Evolutionary conservation across 441 rosid genomes (phyloP).

Genomic region (Geranium incanum): DNA sequence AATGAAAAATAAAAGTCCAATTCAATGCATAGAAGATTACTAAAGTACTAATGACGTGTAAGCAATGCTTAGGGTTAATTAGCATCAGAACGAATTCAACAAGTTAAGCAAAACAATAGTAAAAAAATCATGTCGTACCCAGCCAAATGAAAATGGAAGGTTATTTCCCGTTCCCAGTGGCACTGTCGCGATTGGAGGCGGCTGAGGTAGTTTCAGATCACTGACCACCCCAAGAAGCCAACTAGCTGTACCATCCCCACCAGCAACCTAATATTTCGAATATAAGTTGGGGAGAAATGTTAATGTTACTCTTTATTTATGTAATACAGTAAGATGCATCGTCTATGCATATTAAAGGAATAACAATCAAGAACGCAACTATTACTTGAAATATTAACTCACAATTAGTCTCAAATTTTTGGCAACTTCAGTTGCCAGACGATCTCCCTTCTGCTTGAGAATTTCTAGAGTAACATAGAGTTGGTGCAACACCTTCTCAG

Average conservation of each 20-base stretch:
- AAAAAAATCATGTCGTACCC: constrained; percentile 28
- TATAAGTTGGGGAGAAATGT: constrained; percentile 2
- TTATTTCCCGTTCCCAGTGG: constrained; percentile 42
- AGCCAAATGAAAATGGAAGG: constrained; percentile 38
- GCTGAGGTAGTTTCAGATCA: constrained; percentile 39
- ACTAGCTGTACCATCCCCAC: constrained; percentile 48
- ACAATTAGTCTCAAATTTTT: constrained; percentile 41
- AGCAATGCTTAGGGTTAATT: not conserved
- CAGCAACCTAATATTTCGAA: constrained; percentile 35
- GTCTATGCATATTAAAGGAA: not conserved
- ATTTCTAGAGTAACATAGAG: constrained; percentile 31
- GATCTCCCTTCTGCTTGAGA: constrained; percentile 30
- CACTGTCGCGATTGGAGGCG: constrained; percentile 44
- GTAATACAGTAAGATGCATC: not conserved
- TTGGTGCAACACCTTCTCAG: constrained; percentile 34
- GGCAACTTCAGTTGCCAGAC: constrained; percentile 33
- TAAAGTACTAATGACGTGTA: not conserved
- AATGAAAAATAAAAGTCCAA: not conserved
- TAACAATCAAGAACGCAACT: not conserved
- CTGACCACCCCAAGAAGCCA: constrained; percentile 49
- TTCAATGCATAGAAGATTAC: not conserved
- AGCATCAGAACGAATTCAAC: not conserved
- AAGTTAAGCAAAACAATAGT: constrained; percentile 7
- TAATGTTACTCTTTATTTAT: not conserved
- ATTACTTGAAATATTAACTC: constrained; percentile 20